These are phyloP conservation scores for Geum urbanum DNA, from an alignment of 306 rosid species.

Conservation along the genomic window DNA sequence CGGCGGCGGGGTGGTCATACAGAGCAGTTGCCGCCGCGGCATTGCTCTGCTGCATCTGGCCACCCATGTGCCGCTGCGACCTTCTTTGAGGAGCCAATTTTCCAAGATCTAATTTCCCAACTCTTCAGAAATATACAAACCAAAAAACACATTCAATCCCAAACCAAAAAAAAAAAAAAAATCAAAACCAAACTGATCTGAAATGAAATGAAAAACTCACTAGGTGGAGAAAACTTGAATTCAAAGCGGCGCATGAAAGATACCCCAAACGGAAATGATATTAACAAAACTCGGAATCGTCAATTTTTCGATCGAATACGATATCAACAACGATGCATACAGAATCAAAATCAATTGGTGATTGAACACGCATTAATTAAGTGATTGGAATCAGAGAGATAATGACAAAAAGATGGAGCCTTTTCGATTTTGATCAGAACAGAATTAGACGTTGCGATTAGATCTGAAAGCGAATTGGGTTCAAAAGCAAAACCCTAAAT, in stretches of 20 bases:
- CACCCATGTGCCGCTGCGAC: slow-evolving; percentile 99
- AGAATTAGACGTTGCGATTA: slow-evolving; percentile 29
- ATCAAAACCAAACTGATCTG: neutral
- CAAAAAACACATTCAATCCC: neutral
- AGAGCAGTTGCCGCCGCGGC: slow-evolving; percentile 86
- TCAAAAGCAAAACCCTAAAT: slow-evolving; percentile 36
- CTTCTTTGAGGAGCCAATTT: slow-evolving; percentile 99
- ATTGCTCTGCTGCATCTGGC: slow-evolving; percentile 99
- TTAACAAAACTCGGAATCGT: slow-evolving; percentile 36
- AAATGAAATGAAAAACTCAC: slow-evolving; percentile 41
- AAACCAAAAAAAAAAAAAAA: slow-evolving; percentile 10
- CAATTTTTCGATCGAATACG: slow-evolving; percentile 6
- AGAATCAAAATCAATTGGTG: neutral
- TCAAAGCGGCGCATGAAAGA: slow-evolving; percentile 60
- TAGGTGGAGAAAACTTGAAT: slow-evolving; percentile 51
- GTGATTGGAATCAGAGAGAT: neutral
- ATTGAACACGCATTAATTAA: no score
- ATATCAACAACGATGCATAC: neutral
- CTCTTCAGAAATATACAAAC: slow-evolving; percentile 32
- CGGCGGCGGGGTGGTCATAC: slow-evolving; percentile 59
- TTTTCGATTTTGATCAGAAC: slow-evolving; percentile 5
- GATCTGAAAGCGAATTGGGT: slow-evolving; percentile 48
- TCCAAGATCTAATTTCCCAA: slow-evolving; percentile 67
- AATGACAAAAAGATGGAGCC: slow-evolving; percentile 33
- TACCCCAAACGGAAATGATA: slow-evolving; percentile 27